Evolutionary conservation across 495 filamentous ascomycete species (phyloP).

Genomic region (Durotheca rogersii): DNA sequence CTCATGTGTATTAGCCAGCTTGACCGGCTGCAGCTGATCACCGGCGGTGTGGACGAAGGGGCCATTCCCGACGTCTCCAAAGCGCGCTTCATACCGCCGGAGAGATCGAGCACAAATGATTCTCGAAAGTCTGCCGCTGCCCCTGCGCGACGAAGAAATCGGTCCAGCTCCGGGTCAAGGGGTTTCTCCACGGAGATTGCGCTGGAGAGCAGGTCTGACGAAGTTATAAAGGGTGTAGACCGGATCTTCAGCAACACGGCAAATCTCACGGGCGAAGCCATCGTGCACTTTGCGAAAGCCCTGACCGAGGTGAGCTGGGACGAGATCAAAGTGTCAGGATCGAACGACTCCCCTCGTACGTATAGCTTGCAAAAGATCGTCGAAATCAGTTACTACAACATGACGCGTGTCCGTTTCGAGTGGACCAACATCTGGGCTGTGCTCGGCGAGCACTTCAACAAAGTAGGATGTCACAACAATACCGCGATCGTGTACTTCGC

Average conservation of each 20-base stretch:
- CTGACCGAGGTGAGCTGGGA: conserved; percentile 98
- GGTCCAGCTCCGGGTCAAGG: conserved; percentile 62
- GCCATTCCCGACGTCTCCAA: conserved; percentile 90
- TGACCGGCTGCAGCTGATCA: conserved; percentile 93
- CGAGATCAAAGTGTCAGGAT: conserved; percentile 94
- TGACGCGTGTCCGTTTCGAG: conserved; percentile 96
- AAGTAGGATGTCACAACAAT: conserved; percentile 93
- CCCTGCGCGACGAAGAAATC: conserved; percentile 61
- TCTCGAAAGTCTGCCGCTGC: conserved; percentile 71
- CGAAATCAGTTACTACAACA: conserved; percentile 99
- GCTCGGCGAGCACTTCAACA: conserved; percentile 95
- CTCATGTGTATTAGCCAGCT: conserved; percentile 95
- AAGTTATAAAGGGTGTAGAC: conserved; percentile 90
- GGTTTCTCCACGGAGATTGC: conserved; percentile 84
- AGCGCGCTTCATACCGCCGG: conserved; percentile 65
- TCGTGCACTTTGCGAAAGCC: conserved; percentile 94
- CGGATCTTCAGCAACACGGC: conserved; percentile 95
- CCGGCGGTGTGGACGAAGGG: conserved; percentile 88
- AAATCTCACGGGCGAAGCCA: conserved; percentile 89
- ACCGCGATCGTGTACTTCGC: conserved; percentile 96
- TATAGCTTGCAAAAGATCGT: conserved; percentile 98
- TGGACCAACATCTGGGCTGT: conserved; percentile 98
- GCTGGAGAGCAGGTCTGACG: conserved; percentile 85
- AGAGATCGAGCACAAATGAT: conserved; percentile 44
- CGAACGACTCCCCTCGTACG: conserved; percentile 89